A percentile compares a stretch with the other conserved stretches of the same genome.
phyloP scores from a whole-genome alignment of 352 stramenopile species.

The Pseudoperonospora humuli region DNA sequence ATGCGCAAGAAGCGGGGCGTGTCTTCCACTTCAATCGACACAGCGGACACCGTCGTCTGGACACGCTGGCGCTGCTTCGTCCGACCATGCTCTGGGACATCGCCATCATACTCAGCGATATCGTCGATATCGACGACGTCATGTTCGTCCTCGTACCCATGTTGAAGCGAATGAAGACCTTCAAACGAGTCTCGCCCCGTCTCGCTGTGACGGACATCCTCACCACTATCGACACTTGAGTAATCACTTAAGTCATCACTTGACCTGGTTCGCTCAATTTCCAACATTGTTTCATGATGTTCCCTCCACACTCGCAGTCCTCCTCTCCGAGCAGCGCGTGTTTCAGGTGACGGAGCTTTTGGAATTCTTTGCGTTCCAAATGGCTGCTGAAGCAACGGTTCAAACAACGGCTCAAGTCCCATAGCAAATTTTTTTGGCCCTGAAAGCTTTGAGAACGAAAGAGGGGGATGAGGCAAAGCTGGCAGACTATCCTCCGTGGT shows the following conservation, averaged over 20 bases:
- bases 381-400: slow-evolving; percentile 54
- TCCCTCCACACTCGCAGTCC: slow-evolving; percentile 17
- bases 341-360: slow-evolving; percentile 18
- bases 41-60: slow-evolving; percentile 26
- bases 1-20: slow-evolving; percentile 74
- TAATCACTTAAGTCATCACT: slow-evolving; percentile 1
- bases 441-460: slow-evolving; percentile 11
- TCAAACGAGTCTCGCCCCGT: slow-evolving; percentile 3
- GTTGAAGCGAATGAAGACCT: slow-evolving; percentile 27
- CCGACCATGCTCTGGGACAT: slow-evolving; percentile 7
- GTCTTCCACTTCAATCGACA: slow-evolving; percentile 71
- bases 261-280: slow-evolving; percentile 2
- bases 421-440: slow-evolving; percentile 40
- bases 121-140: slow-evolving; percentile 11
- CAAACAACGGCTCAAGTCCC: slow-evolving; percentile 68
- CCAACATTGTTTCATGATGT: slow-evolving; percentile 5
- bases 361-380: slow-evolving; percentile 58
- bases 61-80: slow-evolving; percentile 2
- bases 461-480: slow-evolving; percentile 13
- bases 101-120: slow-evolving; percentile 8
- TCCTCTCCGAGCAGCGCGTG: slow-evolving; percentile 10
- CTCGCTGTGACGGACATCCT: not conserved
- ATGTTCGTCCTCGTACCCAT: slow-evolving; percentile 21
- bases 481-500: slow-evolving; percentile 4
- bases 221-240: slow-evolving; percentile 2